Evolutionary conservation across 2,329 filamentous ascomycete genomes (phyloP).

Genomic region (Scytalidium lignicola): DNA sequence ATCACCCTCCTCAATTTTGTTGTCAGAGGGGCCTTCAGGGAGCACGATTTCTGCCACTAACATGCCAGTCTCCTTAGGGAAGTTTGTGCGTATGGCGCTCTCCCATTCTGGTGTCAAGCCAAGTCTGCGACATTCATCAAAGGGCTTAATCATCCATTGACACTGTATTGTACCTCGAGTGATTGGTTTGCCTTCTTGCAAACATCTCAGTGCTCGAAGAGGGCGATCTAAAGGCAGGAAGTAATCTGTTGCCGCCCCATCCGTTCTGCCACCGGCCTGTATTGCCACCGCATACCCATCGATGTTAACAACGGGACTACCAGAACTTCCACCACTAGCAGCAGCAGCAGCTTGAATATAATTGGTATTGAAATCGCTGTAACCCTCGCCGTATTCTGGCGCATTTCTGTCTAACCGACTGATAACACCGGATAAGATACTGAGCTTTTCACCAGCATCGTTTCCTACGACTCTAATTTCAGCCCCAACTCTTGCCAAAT

Average conservation of each 20-base stretch:
- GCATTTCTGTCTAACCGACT: slow-evolving; percentile 94
- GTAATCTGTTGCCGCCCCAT: slow-evolving; percentile 96
- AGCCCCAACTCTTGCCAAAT: slow-evolving; percentile 81
- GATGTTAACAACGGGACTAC: slow-evolving; percentile 94
- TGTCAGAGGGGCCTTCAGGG: slow-evolving; percentile 80
- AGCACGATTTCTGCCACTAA: slow-evolving; percentile 93
- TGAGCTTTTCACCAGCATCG: slow-evolving; percentile 96
- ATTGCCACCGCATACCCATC: slow-evolving; percentile 88
- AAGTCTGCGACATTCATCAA: slow-evolving; percentile 90
- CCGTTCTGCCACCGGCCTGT: slow-evolving; percentile 88
- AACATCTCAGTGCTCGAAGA: slow-evolving; percentile 76
- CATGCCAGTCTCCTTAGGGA: slow-evolving; percentile 94
- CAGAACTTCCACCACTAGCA: slow-evolving; percentile 95
- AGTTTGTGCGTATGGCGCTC: slow-evolving; percentile 72
- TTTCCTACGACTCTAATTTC: slow-evolving; percentile 98
- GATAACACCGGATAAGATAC: slow-evolving; percentile 95
- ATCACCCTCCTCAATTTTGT: slow-evolving; percentile 89
- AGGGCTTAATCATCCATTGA: slow-evolving; percentile 94
- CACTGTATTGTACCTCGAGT: slow-evolving; percentile 96
- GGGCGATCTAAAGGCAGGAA: slow-evolving; percentile 93
- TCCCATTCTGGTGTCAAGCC: slow-evolving; percentile 85
- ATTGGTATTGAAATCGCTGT: slow-evolving; percentile 92
- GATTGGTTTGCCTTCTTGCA: slow-evolving; percentile 70
- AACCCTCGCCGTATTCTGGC: slow-evolving; percentile 95
- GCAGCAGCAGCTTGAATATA: slow-evolving; percentile 98